These are phyloP conservation scores for Mucor indicus DNA, from an alignment of 371 early-diverging fungal genomes.

Conservation along the genomic window DNA sequence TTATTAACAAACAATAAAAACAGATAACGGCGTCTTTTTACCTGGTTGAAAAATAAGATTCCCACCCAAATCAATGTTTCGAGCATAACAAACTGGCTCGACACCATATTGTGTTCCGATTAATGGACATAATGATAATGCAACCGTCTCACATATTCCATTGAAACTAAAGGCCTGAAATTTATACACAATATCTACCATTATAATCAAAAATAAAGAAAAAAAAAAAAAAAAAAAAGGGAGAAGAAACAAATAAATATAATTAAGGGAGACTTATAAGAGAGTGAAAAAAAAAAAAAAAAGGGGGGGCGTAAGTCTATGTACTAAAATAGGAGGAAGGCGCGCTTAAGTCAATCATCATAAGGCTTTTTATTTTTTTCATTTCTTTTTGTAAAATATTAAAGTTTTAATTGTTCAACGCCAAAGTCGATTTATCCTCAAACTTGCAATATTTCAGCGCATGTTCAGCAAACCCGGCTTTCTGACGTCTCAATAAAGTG, in stretches of 20 bases:
- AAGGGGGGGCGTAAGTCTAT: too few relatives aligned
- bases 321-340: not conserved
- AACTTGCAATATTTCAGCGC: slow-evolving; percentile 38
- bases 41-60: slow-evolving; percentile 89
- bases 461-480: slow-evolving; percentile 41
- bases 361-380: not conserved
- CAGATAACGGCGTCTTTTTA: slow-evolving; percentile 29
- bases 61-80: slow-evolving; percentile 82
- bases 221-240: slow-evolving; percentile 1
- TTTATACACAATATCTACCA: slow-evolving; percentile 44
- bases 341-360: not conserved
- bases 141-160: slow-evolving; percentile 79
- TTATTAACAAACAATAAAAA: slow-evolving; percentile 5
- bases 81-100: slow-evolving; percentile 90
- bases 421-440: slow-evolving; percentile 36
- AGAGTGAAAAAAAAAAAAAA: slow-evolving; percentile 2
- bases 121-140: slow-evolving; percentile 86
- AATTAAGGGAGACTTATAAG: too few relatives aligned
- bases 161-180: slow-evolving; percentile 84
- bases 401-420: slow-evolving; percentile 21
- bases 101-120: slow-evolving; percentile 73
- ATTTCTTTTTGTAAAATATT: slow-evolving; percentile 10
- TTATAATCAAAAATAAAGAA: slow-evolving; percentile 3
- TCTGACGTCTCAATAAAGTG: slow-evolving; percentile 24
- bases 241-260: slow-evolving; percentile 5